Evolutionary conservation across 306 rosid species (phyloP).

Genomic region (Fragaria ananassa): DNA sequence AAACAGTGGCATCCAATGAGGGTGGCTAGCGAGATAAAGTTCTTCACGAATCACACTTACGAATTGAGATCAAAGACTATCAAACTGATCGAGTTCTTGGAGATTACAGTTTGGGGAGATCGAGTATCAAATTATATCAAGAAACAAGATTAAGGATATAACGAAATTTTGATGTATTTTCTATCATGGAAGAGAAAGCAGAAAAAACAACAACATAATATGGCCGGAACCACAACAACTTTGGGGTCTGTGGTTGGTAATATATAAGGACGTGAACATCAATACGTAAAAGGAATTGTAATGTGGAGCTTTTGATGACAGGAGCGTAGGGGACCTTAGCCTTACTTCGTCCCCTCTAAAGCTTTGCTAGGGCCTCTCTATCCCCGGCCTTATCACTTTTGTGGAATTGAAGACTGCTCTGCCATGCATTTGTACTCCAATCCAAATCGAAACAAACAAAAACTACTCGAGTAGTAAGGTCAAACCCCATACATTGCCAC

Average conservation of each 20-base stretch:
- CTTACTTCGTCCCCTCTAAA: conserved; percentile 32
- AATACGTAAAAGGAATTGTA: conserved; percentile 43
- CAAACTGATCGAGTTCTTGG: neutral
- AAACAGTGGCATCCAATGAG: neutral
- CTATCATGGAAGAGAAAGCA: conserved; percentile 38
- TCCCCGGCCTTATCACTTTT: conserved; percentile 46
- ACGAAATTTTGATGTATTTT: neutral
- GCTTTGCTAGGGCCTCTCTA: conserved; percentile 25
- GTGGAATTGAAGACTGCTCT: conserved; percentile 43
- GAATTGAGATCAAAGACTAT: neutral
- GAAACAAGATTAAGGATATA: neutral
- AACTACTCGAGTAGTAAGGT: conserved; percentile 20
- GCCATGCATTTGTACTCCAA: conserved; percentile 27
- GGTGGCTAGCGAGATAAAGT: neutral
- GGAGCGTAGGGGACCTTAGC: conserved; percentile 68
- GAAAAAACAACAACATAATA: conserved; percentile 41
- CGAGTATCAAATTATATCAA: neutral
- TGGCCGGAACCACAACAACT: conserved; percentile 42
- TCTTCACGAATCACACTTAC: neutral
- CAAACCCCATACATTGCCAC: conserved; percentile 4
- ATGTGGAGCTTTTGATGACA: conserved; percentile 52
- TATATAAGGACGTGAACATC: conserved; percentile 52
- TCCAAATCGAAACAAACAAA: conserved; percentile 22
- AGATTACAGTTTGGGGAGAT: neutral
- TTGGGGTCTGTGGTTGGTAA: conserved; percentile 69